Conservation (phyloP, 176 grass and related monocot species). For the Juncus effusus region DNA sequence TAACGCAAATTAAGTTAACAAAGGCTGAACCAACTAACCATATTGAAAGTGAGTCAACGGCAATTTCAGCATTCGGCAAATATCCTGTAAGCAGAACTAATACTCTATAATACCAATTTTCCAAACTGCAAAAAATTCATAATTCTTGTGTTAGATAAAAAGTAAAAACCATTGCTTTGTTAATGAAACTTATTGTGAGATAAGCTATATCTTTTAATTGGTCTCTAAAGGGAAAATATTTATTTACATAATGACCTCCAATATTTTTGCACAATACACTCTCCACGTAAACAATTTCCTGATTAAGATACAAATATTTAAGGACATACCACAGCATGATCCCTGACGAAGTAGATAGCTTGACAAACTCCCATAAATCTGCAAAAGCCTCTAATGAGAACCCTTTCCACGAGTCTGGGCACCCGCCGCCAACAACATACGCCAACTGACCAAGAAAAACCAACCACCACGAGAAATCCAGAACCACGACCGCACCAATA, state of each 20-base stretch:
- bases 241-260: neutral
- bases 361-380: constrained; percentile 25
- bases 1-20: neutral
- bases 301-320: neutral
- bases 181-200: too few species aligned
- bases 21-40: constrained; percentile 34
- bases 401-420: constrained; percentile 37
- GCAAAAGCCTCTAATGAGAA: constrained; percentile 33
- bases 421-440: constrained; percentile 29
- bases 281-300: neutral
- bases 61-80: constrained; percentile 58
- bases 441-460: constrained; percentile 12
- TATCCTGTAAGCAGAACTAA: constrained; percentile 63
- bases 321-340: constrained; percentile 40
- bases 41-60: constrained; percentile 66
- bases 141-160: too few species aligned
- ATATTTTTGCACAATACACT: neutral
- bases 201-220: too few species aligned
- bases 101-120: constrained; percentile 71
- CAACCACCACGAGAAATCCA: constrained; percentile 18
- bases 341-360: constrained; percentile 35
- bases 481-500: constrained; percentile 1
- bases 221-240: too few species aligned
- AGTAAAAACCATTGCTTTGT: too few species aligned
- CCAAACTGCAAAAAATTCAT: constrained; percentile 41